A percentile compares a stretch with the other conserved stretches of the same genome.
These are phyloP conservation scores for Xylariales sp. DNA, from an alignment of 2,329 filamentous ascomycete species.

Conservation along the genomic window DNA sequence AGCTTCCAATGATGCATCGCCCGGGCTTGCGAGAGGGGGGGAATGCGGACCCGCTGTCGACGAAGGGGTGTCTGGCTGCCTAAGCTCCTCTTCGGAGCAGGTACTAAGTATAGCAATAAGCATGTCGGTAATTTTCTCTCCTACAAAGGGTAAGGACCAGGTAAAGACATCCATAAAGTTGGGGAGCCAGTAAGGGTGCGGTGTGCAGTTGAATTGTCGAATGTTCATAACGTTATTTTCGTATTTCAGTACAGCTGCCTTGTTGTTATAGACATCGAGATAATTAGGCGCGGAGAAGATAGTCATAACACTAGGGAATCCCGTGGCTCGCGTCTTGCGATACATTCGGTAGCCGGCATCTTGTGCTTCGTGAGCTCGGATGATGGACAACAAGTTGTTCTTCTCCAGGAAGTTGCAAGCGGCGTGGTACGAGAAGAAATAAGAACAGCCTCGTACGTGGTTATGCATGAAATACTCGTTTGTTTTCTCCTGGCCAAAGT, in stretches of 20 bases:
- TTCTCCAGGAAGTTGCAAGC: constrained; percentile 98
- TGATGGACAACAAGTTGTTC: constrained; percentile 97
- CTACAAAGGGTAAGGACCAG: constrained; percentile 99
- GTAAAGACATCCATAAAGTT: constrained; percentile 99
- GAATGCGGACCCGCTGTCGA: constrained; percentile 76
- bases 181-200: constrained; percentile 98
- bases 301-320: constrained; percentile 99
- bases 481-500: constrained; percentile 98
- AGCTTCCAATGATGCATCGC: constrained; percentile 89
- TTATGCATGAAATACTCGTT: constrained; percentile 98
- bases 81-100: constrained; percentile 96
- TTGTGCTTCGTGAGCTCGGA: constrained; percentile 97
- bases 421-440: constrained; percentile 98
- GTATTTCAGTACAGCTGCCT: constrained; percentile 97
- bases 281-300: constrained; percentile 99
- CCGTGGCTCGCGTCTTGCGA: constrained; percentile 95
- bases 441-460: constrained; percentile 97
- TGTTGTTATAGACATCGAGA: constrained; percentile 99
- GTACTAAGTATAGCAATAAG: constrained; percentile 98
- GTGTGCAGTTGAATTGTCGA: constrained; percentile 98
- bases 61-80: constrained; percentile 83
- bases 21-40: constrained; percentile 69
- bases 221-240: constrained; percentile 99
- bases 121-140: constrained; percentile 99
- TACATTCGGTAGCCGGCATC: constrained; percentile 99